phyloP scores from a whole-genome alignment of 495 filamentous ascomycete genomes.

The Trypethelium eluteriae region DNA sequence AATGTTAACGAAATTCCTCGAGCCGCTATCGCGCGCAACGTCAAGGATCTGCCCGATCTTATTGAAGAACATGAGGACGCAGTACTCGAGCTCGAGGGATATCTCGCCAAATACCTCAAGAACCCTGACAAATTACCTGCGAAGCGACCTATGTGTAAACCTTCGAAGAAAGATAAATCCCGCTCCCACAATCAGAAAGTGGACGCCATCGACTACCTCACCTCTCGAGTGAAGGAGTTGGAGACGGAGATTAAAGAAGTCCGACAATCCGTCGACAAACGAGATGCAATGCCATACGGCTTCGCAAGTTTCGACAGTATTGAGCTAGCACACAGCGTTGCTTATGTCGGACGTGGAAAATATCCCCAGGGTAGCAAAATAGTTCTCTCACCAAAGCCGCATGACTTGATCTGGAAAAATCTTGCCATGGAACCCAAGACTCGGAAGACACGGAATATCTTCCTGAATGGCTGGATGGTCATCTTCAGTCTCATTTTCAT shows the following conservation, averaged over 20 bases:
- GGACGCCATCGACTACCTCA: conserved; percentile 91
- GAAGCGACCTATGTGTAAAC: conserved; percentile 68
- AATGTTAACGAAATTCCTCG: conserved; percentile 68
- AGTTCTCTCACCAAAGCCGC: conserved; percentile 71
- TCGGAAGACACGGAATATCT: conserved; percentile 62
- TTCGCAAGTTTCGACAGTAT: conserved; percentile 91
- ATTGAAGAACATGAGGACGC: conserved; percentile 76
- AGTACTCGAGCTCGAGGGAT: conserved; percentile 72
- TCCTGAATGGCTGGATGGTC: conserved; percentile 76
- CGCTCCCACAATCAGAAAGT: conserved; percentile 61
- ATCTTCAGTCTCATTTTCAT: conserved; percentile 81
- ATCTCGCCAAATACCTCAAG: conserved; percentile 82
- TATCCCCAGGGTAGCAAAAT: conserved; percentile 74
- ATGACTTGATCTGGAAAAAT: conserved; percentile 96
- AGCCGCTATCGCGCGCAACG: conserved; percentile 80
- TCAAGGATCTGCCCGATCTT: conserved; percentile 74
- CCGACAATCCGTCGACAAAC: conserved; percentile 70
- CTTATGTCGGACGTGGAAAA: conserved; percentile 70
- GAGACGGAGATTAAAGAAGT: conserved; percentile 79
- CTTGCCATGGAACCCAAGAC: conserved; percentile 58
- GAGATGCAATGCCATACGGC: conserved; percentile 81
- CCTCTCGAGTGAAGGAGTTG: conserved; percentile 70
- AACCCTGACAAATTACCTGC: conserved; percentile 74
- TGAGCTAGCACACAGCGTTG: conserved; percentile 77
- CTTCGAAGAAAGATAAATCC: conserved; percentile 61